Evolutionary conservation across 805 yeast species (phyloP).

Genomic region (Jamesozyma piceae): DNA sequence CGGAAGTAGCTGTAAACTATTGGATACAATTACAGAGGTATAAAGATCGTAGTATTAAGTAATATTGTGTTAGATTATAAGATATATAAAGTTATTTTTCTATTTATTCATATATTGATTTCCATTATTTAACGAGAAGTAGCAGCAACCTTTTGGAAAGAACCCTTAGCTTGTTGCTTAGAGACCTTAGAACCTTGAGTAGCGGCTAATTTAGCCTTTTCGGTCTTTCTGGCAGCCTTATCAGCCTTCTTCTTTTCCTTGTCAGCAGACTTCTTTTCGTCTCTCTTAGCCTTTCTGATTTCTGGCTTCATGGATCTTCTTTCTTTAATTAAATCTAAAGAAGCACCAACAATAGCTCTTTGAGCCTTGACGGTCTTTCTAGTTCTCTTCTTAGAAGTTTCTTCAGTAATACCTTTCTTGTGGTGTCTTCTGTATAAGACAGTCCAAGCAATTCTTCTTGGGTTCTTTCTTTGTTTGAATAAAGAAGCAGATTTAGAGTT

Average conservation of each 20-base stretch:
- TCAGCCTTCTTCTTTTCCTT: conserved; percentile 85
- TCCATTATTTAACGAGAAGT: conserved; percentile 73
- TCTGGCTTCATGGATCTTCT: conserved; percentile 94
- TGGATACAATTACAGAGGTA: no score
- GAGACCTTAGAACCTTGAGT: conserved; percentile 70
- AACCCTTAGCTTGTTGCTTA: conserved; percentile 96
- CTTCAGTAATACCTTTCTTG: conserved; percentile 99
- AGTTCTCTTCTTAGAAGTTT: conserved; percentile 90
- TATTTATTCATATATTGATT: background rate
- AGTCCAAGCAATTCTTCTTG: conserved; percentile 99
- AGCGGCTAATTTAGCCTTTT: conserved; percentile 74
- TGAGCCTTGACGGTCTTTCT: conserved; percentile 97
- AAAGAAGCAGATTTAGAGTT: conserved; percentile 94
- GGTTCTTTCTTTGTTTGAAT: conserved; percentile 99
- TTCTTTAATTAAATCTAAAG: conserved; percentile 95
- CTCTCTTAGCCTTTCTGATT: conserved; percentile 96
- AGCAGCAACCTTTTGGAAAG: conserved; percentile 93
- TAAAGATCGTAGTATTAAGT: background rate
- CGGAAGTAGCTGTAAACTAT: no score
- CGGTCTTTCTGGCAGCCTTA: conserved; percentile 93
- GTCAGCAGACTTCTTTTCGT: conserved; percentile 72
- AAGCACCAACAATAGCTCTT: conserved; percentile 99
- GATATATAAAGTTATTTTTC: background rate
- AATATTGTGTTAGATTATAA: conserved; percentile 1
- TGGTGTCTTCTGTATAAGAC: conserved; percentile 99